Conservation (phyloP, 148 eudicot genomes). For the Fagopyrum tataricum region DNA sequence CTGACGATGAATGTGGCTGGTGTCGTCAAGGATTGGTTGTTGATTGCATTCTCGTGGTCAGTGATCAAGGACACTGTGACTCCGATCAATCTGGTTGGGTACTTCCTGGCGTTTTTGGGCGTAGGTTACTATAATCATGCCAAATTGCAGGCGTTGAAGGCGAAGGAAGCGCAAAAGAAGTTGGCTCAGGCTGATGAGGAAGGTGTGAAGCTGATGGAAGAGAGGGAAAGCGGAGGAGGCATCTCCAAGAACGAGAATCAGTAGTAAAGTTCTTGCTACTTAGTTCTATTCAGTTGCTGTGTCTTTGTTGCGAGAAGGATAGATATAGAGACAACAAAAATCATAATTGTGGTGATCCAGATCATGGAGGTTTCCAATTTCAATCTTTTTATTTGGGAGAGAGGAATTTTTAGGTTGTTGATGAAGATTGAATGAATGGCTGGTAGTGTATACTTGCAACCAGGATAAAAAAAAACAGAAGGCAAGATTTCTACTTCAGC, state of each 20-base stretch:
- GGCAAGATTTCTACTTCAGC: slow-evolving; percentile 8
- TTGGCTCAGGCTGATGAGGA: slow-evolving; percentile 35
- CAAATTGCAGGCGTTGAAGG: slow-evolving; percentile 60
- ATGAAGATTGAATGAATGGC: background rate
- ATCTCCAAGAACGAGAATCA: slow-evolving; percentile 29
- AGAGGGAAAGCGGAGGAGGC: slow-evolving; percentile 27
- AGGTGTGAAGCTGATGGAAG: slow-evolving; percentile 45
- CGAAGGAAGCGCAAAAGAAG: slow-evolving; percentile 55
- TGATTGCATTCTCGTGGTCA: slow-evolving; percentile 75
- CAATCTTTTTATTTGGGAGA: background rate
- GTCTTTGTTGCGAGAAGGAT: background rate
- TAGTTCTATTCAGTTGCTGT: background rate
- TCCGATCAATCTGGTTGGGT: slow-evolving; percentile 51
- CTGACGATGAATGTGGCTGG: slow-evolving; percentile 84
- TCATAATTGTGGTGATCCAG: slow-evolving; percentile 1
- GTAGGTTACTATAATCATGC: slow-evolving; percentile 58
- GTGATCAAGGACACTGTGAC: slow-evolving; percentile 75
- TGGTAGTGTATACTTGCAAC: background rate
- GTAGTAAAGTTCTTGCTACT: slow-evolving; percentile 17
- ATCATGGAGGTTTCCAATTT: background rate
- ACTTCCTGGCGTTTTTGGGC: slow-evolving; percentile 56
- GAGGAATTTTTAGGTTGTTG: background rate
- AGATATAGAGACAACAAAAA: slow-evolving; percentile 3
- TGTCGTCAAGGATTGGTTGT: slow-evolving; percentile 72
- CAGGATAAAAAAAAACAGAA: background rate